A percentile compares a stretch with the other conserved stretches of the same genome.
Evolutionary conservation across 176 grass and related monocot species (phyloP).

Genomic region (Musa troglodytarum): DNA sequence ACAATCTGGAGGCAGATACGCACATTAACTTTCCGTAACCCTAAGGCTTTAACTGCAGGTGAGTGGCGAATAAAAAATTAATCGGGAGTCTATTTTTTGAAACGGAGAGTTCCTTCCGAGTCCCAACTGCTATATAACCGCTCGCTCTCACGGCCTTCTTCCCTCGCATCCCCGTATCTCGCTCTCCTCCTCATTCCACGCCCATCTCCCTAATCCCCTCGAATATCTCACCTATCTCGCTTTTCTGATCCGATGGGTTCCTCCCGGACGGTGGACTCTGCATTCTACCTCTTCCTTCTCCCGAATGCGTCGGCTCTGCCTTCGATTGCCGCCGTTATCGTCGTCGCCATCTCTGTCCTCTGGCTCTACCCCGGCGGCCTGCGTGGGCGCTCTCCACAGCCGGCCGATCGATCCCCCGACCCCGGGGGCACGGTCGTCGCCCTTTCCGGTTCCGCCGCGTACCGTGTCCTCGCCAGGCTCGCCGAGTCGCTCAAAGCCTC

Average conservation of each 20-base stretch:
- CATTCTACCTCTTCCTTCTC: slow-evolving; percentile 13
- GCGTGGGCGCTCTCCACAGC: slow-evolving; percentile 18
- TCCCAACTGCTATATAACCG: neutral
- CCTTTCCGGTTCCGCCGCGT: slow-evolving; percentile 21
- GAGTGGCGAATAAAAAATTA: no score
- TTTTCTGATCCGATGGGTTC: neutral
- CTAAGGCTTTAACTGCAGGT: no score
- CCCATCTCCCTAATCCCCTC: neutral
- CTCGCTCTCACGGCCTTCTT: neutral
- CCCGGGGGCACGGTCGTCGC: slow-evolving; percentile 7
- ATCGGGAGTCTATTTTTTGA: no score
- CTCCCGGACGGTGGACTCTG: neutral
- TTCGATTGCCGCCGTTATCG: slow-evolving; percentile 12
- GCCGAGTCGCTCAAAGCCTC: slow-evolving; percentile 11
- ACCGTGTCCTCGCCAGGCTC: slow-evolving; percentile 21
- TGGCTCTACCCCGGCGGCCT: slow-evolving; percentile 25
- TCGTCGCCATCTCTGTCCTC: slow-evolving; percentile 6
- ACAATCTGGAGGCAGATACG: no score
- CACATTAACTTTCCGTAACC: no score
- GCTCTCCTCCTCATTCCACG: neutral
- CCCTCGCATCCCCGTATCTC: neutral
- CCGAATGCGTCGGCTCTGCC: neutral
- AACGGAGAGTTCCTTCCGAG: neutral
- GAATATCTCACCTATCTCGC: neutral
- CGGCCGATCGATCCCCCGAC: slow-evolving; percentile 7